These are phyloP conservation scores for Aspergillus aculeatus DNA, from an alignment of 2,329 filamentous ascomycete genomes.

Conservation along the genomic window DNA sequence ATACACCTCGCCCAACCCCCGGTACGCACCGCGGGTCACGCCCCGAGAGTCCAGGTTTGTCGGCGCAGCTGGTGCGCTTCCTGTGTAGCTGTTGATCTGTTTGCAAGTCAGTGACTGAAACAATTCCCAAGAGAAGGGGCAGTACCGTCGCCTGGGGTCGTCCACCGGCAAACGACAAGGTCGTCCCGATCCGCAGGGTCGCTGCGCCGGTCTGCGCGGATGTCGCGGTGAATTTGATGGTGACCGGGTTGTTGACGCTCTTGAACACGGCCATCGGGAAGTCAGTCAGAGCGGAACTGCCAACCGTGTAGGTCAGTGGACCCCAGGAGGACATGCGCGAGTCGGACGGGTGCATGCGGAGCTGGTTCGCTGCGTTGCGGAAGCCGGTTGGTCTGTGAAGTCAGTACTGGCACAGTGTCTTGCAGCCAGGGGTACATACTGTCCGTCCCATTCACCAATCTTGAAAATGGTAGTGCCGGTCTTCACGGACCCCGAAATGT, in stretches of 20 bases:
- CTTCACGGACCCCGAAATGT: slow-evolving; percentile 52
- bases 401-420: neutral
- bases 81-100: slow-evolving; percentile 56
- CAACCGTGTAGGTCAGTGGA: slow-evolving; percentile 61
- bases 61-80: slow-evolving; percentile 53
- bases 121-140: too few relatives aligned
- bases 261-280: slow-evolving; percentile 69
- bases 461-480: slow-evolving; percentile 59
- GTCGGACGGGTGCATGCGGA: slow-evolving; percentile 68
- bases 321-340: slow-evolving; percentile 62
- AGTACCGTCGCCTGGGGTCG: slow-evolving; percentile 52
- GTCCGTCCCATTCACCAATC: slow-evolving; percentile 66
- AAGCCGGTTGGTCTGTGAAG: slow-evolving; percentile 55
- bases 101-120: neutral
- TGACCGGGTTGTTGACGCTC: slow-evolving; percentile 58
- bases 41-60: slow-evolving; percentile 64
- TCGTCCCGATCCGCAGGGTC: slow-evolving; percentile 65
- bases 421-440: slow-evolving; percentile 32
- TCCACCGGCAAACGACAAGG: slow-evolving; percentile 60
- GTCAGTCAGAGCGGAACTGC: slow-evolving; percentile 50
- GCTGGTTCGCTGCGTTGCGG: slow-evolving; percentile 65
- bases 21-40: slow-evolving; percentile 64
- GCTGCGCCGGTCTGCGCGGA: slow-evolving; percentile 53
- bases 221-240: slow-evolving; percentile 59
- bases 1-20: slow-evolving; percentile 64